Evolutionary conservation across 2,329 filamentous ascomycete genomes (phyloP), one percentile per base, ranked within the genome.

Genomic region (Raffaelea ambrosiae): DNA sequence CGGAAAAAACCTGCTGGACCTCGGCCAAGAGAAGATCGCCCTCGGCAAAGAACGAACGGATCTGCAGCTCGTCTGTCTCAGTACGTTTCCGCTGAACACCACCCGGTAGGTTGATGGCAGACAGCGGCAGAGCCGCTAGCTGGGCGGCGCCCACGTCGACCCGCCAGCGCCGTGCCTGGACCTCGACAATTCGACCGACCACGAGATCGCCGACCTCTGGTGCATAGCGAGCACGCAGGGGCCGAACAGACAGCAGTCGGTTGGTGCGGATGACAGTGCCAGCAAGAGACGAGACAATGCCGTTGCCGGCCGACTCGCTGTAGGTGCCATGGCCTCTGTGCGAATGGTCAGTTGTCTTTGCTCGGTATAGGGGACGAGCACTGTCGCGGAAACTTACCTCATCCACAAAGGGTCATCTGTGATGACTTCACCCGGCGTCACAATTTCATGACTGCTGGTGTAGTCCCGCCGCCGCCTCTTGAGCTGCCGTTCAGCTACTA

Each of bases 351-450:
- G 22, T 38, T 10, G 7, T 9, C 35, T 38, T n/a, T 38, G 7
- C 8, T 38, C 7, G 26, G 13, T 29, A 29, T 29, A 29, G 7
- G 13, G 7, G 26, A 29, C 26, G 26, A 29, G 7, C 7, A n/a
- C n/a, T n/a, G n/a, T n/a, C n/a, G n/a, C n/a, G n/a, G n/a, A n/a
- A n/a, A n/a, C n/a, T n/a, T 67, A 81, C 78, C 81, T 81, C 91
- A 97, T 97, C 88, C 88, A 97, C 72, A 96, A 89, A n/a, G 88
- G 77, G 66, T 96, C 89, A 54, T 83, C 79, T 11, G 91, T 96
- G 57, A 97, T 87, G 51, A 85, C 70, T 62, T 94, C 86, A 59
- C 91, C 93, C 1, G 91, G 91, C 1, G 90, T 95, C 56, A 95
- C 84, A 55, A 96, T 84, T 33, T 75, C 69, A 58, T 67, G 58